Base-by-base conservation (phyloP, 106 monocot species). In the Iris macrosiphon region DNA sequence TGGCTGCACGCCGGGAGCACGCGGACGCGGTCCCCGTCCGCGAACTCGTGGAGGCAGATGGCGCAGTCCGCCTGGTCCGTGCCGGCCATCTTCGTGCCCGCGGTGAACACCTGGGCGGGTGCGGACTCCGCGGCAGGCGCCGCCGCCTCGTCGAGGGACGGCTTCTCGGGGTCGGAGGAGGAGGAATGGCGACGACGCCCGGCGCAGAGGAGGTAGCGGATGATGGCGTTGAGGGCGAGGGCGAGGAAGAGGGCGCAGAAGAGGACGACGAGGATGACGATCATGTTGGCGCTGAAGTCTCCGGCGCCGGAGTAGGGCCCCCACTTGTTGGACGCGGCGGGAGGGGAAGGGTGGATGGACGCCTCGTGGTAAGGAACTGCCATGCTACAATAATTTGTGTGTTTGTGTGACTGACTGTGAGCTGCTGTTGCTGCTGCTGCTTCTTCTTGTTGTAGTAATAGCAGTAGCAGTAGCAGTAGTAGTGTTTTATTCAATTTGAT, bases 41-140 rank as follows among this genome's bases (percentile, higher is more conserved):
- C 61, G 37, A 79, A 74, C 48, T 79, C 79, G 3, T 33, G 55
- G 16, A 79, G 74, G 44, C 79, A 79, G 7, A 79, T 79, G 16
- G 70, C 57, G 64, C 79, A 79, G 3, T 79, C 79, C 11, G 57
- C 64, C 40, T 28, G 28, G 21, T 19, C 44, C 8, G 65, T 23
- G 2, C 51, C 50, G 16, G 37, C 48, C 41, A 18, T 26, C 47
- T 49, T 28, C 16, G 47, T 34, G 11, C 41, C 58, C 5, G 58
- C 58, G n/a, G n/a, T n/a, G n/a, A n/a, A n/a, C n/a, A n/a, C n/a
- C n/a, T n/a, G n/a, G n/a, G 62, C 17, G 10, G 43, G 44, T 32
- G 25, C 22, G 23, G 18, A 21, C 30, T 21, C 2, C 23, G 49
- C 0, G 22, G 62, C 0, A 14, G 7, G 18, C 22, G 20, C 41